Conservation (phyloP, 768 basidiomycete genomes). For the Clitopilus passeckerianus region DNA sequence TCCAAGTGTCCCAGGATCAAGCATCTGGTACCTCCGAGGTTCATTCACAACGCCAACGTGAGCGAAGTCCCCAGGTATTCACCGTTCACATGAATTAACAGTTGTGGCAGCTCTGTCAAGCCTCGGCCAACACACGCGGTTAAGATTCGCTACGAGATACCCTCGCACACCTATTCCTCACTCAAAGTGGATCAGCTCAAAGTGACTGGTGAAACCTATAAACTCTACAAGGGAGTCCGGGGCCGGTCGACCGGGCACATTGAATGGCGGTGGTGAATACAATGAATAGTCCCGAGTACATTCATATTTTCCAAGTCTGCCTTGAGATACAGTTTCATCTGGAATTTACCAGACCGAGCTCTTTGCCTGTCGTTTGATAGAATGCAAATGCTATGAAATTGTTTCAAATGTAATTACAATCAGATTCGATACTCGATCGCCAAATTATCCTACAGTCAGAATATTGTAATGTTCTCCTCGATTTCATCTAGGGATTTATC, state of each 20-base stretch:
- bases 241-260: slow-evolving; percentile 60
- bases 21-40: slow-evolving; percentile 69
- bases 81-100: not conserved
- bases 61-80: not conserved
- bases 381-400: not conserved
- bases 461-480: not conserved
- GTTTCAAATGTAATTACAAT: slow-evolving; percentile 1
- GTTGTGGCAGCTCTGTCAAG: slow-evolving; percentile 25
- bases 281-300: not conserved
- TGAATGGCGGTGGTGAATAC: slow-evolving; percentile 56
- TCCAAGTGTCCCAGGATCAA: slow-evolving; percentile 58
- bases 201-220: slow-evolving; percentile 74
- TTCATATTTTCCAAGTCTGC: too few species aligned
- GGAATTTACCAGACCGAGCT: too few species aligned
- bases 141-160: slow-evolving; percentile 66
- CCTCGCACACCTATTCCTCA: slow-evolving; percentile 69
- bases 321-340: too few species aligned
- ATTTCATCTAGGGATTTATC: slow-evolving; percentile 32
- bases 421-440: not conserved
- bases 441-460: slow-evolving; percentile 2
- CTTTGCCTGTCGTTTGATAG: not conserved
- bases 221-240: slow-evolving; percentile 89
- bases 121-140: slow-evolving; percentile 72
- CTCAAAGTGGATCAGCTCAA: slow-evolving; percentile 85
- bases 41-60: slow-evolving; percentile 44